A percentile compares a stretch with the other conserved stretches of the same genome.
phyloP scores from a whole-genome alignment of 2,329 filamentous ascomycete species.

The Fonsecaea nubica region DNA sequence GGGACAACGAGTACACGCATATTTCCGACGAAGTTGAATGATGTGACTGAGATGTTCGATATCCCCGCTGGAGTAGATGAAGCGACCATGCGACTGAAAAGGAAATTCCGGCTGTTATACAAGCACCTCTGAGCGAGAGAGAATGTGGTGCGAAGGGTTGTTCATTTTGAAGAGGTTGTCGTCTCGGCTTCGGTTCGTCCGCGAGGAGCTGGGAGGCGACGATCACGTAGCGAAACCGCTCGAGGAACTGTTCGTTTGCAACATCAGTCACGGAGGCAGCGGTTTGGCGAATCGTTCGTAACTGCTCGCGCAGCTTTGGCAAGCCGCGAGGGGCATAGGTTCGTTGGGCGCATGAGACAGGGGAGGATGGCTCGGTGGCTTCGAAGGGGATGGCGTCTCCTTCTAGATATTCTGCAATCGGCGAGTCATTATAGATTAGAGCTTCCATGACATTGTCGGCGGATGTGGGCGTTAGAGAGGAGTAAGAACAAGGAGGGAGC shows the following conservation, averaged over 20 bases:
- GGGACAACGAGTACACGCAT: conserved; percentile 47
- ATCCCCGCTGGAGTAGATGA: conserved; percentile 71
- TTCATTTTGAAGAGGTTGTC: conserved; percentile 25
- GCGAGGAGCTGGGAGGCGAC: conserved; percentile 88
- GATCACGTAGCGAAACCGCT: conserved; percentile 91
- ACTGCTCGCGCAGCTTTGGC: conserved; percentile 30
- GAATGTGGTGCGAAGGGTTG: conserved; percentile 41
- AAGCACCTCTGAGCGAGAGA: conserved; percentile 62
- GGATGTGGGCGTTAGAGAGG: conserved; percentile 9
- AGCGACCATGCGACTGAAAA: conserved; percentile 71
- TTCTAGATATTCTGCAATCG: conserved; percentile 87
- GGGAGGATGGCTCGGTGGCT: conserved; percentile 44
- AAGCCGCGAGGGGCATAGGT: conserved; percentile 55
- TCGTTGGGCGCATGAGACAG: conserved; percentile 46
- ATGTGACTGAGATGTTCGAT: conserved; percentile 52
- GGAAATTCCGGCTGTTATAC: conserved; percentile 67
- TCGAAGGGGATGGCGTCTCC: conserved; percentile 64
- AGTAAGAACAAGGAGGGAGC: conserved; percentile 14
- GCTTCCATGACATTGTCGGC: conserved; percentile 72
- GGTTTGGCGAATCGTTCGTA: conserved; percentile 33
- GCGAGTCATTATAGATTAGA: conserved; percentile 83
- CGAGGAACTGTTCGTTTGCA: conserved; percentile 74
- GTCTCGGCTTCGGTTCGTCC: conserved; percentile 63
- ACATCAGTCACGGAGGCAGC: conserved; percentile 33
- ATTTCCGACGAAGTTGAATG: conserved; percentile 46